phyloP scores from a whole-genome alignment of 75 land plant species.

The Sequoia sempervirens region DNA sequence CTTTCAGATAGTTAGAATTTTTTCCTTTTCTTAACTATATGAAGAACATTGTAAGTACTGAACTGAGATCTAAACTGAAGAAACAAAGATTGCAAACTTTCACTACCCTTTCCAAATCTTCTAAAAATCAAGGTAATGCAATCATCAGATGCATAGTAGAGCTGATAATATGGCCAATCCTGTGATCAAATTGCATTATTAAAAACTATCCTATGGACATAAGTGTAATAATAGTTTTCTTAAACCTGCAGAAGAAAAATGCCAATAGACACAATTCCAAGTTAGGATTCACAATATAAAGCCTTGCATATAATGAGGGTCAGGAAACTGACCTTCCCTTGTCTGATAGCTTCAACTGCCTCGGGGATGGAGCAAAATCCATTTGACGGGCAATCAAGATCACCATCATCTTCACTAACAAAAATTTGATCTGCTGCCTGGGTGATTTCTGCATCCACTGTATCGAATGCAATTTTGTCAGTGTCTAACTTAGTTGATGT shows the following conservation, averaged over 20 bases:
- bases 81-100: not conserved
- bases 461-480: constrained; percentile 14
- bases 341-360: constrained; percentile 61
- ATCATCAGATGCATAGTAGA: not conserved
- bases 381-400: constrained; percentile 39
- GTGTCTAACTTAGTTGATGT: constrained; percentile 4
- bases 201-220: too few species aligned
- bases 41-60: too few species aligned
- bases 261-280: not conserved
- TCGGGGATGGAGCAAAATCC: constrained; percentile 61
- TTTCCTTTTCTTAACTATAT: not conserved
- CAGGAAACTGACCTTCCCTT: constrained; percentile 56
- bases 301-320: not conserved
- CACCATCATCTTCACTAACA: constrained; percentile 30
- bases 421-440: constrained; percentile 18
- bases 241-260: not conserved
- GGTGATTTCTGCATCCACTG: constrained; percentile 16
- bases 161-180: not conserved
- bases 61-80: not conserved
- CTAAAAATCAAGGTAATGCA: not conserved
- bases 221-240: not conserved
- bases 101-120: not conserved
- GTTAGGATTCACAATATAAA: not conserved
- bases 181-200: too few species aligned
- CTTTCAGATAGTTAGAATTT: not conserved